These are phyloP conservation scores for Streptanthus diversifolius DNA, from an alignment of 345 rosid genomes.

Conservation along the genomic window DNA sequence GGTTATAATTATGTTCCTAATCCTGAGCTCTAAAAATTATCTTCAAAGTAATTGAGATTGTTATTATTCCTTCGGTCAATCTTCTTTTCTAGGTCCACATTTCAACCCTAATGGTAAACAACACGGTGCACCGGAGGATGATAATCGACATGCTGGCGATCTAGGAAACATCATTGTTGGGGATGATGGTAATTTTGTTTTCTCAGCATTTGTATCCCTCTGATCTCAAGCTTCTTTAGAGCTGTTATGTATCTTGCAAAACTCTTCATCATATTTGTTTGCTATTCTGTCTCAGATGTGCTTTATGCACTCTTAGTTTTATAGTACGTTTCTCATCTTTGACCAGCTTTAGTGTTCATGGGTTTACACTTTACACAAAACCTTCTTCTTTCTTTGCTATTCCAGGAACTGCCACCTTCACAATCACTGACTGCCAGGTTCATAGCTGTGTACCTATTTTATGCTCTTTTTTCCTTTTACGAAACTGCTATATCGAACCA, in stretches of 20 bases:
- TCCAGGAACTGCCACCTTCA: slow-evolving; percentile 67
- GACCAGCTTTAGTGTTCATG: slow-evolving; percentile 1
- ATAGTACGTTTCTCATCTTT: background rate
- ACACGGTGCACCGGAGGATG: slow-evolving; percentile 91
- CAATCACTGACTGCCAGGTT: slow-evolving; percentile 62
- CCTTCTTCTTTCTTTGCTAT: background rate
- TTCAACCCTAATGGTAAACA: slow-evolving; percentile 79
- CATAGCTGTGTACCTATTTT: background rate
- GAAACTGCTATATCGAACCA: background rate
- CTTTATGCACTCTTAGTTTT: background rate
- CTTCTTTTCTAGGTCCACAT: slow-evolving; percentile 63
- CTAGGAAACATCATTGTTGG: slow-evolving; percentile 74
- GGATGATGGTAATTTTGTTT: slow-evolving; percentile 65
- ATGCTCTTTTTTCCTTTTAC: background rate
- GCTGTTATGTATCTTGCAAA: background rate
- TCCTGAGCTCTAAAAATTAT: background rate
- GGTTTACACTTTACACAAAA: background rate
- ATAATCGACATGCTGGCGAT: slow-evolving; percentile 92
- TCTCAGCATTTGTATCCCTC: background rate
- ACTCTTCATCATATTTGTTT: background rate
- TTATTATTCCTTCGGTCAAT: background rate
- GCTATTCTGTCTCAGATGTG: background rate
- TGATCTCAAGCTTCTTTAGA: background rate
- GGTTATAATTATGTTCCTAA: background rate
- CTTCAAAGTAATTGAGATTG: background rate